Base-by-base conservation (phyloP, 331 rosid species). In the Erythrophleum ivorense region DNA sequence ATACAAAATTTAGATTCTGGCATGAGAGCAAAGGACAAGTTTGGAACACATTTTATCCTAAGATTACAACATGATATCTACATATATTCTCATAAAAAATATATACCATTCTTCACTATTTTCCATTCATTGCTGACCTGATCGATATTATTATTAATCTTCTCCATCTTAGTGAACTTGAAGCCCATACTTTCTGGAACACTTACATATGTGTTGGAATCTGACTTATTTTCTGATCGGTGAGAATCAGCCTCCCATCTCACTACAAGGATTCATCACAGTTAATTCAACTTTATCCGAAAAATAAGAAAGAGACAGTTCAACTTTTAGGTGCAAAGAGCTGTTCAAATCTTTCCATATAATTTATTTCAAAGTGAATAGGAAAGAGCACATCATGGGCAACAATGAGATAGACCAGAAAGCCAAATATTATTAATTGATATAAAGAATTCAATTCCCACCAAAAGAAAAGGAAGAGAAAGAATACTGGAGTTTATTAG, bases 171-270 rank as follows among this genome's bases (percentile, higher is more conserved):
- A 72, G 43, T 58, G 78, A 54, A 78, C 80, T 85, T 46, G 60
- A 65, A 38, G 73, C 81, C 79, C 71, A 78, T 59, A 69, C 84
- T 88, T 83, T 86, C 90, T 21, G 85, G 86, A 73, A 77, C 81
- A 58, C 73, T 81, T 74, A 19, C 58, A 73, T 58, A 49, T 84
- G 78, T 63, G 71, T 67, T 71, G 77, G 86, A 89, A 80, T 81
- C 84, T 82, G 85, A 66, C 76, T 82, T 46, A 54, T 79, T 69
- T 15, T 53, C 87, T 78, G 85, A 73, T 67, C 73, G 78, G 79
- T 71, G 93, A 82, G 83, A 88, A 83, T 83, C 77, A 76, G 70
- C 88, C 79, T 82, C 80, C 89, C 88, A 71, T 85, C 86, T 84
- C 77, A 89, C 99, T 95, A 88, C 73, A 87, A 63, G 75, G 41